Percentiles rank a stretch among this genome's conserved stretches.
Evolutionary conservation across 768 basidiomycete species (phyloP).

Genomic region (Chalciporus piperatus): DNA sequence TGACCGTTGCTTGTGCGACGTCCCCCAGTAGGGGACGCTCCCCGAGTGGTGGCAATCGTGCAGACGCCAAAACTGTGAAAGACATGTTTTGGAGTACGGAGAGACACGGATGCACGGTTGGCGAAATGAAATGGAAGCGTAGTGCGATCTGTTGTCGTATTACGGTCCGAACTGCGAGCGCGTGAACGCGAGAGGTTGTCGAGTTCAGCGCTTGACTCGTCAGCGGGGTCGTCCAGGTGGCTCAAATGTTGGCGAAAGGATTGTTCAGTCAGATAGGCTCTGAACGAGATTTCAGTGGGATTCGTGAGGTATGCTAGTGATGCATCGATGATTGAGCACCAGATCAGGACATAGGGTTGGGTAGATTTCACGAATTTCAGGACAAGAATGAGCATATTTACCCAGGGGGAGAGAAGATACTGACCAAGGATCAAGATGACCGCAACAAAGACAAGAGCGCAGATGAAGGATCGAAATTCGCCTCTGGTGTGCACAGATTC

Average conservation of each 20-base stretch:
- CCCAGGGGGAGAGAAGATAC: conserved; percentile 22
- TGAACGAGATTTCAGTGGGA: conserved; percentile 90
- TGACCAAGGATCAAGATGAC: conserved; percentile 71
- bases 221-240: conserved; percentile 67
- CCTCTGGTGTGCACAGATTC: conserved; percentile 51
- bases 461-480: conserved; percentile 70
- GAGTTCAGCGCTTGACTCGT: conserved; percentile 44
- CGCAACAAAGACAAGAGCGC: conserved; percentile 63
- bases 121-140: conserved; percentile 70
- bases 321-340: conserved; percentile 4
- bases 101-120: conserved; percentile 87
- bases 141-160: conserved; percentile 22
- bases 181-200: conserved; percentile 27
- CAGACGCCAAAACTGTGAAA: conserved; percentile 86
- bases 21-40: conserved; percentile 46
- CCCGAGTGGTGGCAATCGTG: conserved; percentile 61
- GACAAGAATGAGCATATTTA: not conserved
- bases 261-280: conserved; percentile 93
- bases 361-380: not conserved
- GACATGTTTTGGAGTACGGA: conserved; percentile 87
- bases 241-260: conserved; percentile 94
- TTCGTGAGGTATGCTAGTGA: conserved; percentile 88
- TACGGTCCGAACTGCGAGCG: conserved; percentile 23
- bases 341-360: conserved; percentile 2
- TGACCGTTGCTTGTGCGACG: conserved; percentile 44